Conservation (phyloP, 1,139 yeast species). For the Kluyveromyces sp. region DNA sequence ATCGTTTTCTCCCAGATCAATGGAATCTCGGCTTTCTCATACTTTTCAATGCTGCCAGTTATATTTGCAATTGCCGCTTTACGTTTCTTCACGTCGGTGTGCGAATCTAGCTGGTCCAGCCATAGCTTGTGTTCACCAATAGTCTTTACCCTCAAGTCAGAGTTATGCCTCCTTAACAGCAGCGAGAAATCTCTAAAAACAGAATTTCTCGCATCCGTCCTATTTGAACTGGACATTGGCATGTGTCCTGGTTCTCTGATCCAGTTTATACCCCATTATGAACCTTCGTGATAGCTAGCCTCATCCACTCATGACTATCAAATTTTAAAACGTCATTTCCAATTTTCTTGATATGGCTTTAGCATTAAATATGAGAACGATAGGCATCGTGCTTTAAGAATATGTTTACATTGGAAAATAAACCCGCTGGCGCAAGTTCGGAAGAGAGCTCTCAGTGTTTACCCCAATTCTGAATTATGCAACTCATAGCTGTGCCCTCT, state of each 20-base stretch:
- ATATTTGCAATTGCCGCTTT: neutral
- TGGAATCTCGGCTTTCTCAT: slow-evolving; percentile 2
- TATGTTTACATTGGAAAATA: too few species aligned
- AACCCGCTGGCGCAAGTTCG: too few species aligned
- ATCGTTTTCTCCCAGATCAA: slow-evolving; percentile 4
- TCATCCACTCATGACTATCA: neutral
- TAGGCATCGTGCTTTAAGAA: too few species aligned
- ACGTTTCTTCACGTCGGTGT: neutral
- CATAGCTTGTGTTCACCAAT: slow-evolving; percentile 1
- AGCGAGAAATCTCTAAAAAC: slow-evolving; percentile 4
- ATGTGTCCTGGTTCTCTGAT: neutral
- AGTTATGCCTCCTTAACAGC: slow-evolving; percentile 4
- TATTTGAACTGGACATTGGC: neutral
- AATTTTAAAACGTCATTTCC: neutral
- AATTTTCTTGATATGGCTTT: neutral
- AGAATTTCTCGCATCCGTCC: slow-evolving; percentile 1
- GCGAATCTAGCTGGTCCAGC: slow-evolving; percentile 2
- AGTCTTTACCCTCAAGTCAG: slow-evolving; percentile 2
- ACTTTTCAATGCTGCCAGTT: neutral
- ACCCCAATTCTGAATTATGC: too few species aligned
- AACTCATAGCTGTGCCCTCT: too few species aligned
- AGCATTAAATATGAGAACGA: neutral
- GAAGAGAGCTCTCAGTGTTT: too few species aligned
- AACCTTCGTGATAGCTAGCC: too few species aligned
- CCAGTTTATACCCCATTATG: neutral